Evolutionary conservation across 345 rosid species (phyloP).

Genomic region (Orychophragmus violaceus): DNA sequence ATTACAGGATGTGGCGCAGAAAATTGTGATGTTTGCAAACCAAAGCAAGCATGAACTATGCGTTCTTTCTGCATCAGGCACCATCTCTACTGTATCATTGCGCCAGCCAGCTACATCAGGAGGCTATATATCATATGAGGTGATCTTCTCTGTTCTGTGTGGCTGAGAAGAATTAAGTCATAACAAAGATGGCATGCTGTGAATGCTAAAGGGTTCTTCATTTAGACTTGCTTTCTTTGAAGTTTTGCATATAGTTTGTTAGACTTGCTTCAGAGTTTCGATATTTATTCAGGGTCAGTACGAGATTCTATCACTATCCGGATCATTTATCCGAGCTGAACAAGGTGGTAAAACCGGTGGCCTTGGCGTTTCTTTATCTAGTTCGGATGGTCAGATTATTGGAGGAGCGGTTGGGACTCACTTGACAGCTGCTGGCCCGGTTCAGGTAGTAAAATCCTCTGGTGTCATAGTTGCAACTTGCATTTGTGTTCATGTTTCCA

Average conservation of each 20-base stretch:
- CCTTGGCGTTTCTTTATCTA: conserved; percentile 66
- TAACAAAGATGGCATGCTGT: neutral
- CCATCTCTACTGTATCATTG: conserved; percentile 69
- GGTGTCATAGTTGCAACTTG: neutral
- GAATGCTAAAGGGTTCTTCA: neutral
- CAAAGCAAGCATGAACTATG: conserved; percentile 82
- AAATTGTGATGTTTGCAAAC: conserved; percentile 60
- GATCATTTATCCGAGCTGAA: conserved; percentile 77
- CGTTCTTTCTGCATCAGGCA: conserved; percentile 83
- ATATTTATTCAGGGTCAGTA: conserved; percentile 59
- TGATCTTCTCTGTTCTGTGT: conserved; percentile 8
- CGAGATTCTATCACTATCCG: conserved; percentile 80
- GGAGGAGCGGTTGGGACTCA: conserved; percentile 91
- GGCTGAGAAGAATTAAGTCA: neutral
- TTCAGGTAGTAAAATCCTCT: conserved; percentile 58
- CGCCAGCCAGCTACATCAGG: conserved; percentile 75
- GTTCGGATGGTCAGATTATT: conserved; percentile 62
- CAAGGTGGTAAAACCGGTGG: conserved; percentile 78
- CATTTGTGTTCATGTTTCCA: too few relatives aligned
- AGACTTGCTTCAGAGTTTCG: neutral
- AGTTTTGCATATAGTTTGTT: conserved; percentile 10
- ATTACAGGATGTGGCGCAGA: conserved; percentile 85
- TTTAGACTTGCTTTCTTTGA: neutral
- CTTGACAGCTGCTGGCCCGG: conserved; percentile 82
- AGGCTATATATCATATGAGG: conserved; percentile 76